Evolutionary conservation across 768 basidiomycete genomes (phyloP), one percentile per base, ranked within the genome.

Genomic region (Tricholoma matsutake): DNA sequence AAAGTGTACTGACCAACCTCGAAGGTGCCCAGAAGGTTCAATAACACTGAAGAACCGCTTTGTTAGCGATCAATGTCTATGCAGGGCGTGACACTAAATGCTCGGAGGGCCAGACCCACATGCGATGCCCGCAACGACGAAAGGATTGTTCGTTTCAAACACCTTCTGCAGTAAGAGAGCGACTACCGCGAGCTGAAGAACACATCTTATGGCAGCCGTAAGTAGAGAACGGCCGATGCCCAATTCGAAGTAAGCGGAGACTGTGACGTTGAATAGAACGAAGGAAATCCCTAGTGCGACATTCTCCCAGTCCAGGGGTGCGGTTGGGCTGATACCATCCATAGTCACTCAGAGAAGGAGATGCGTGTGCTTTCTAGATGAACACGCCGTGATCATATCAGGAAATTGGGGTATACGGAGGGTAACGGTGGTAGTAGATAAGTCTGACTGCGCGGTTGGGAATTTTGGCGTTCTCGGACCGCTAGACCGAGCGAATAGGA

Each of bases 271-370:
- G 69, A 94, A 83, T 39, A 86, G 68, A 68, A 96, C 84, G 72
- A 96, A 95, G 2, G 81, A 73, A 67, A 94, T 81, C 0, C 85
- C 91, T 59, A 94, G 79, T 29, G 77, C 83, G 57, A 96, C 90
- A 68, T 94, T 92, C n/a, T 72, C 61, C 89, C 89, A 94, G 35
- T 75, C 77, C 51, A 94, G 73, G 2, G 71, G 53, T 34, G 67
- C 64, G 34, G 68, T 72, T 25, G 65, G 56, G 32, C 57, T 18
- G n/a, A 14, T 14, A 53, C 7, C 31, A 18, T 32, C 31, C n/a
- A 14, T 18, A 29, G 18, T 53, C 5, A 13, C 29, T 52, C 16
- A 52, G 51, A 52, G 22, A 47, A 20, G 20, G n/a, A n/a, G 9
- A 20, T 9, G 9, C 22, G 22, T 25, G 22, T 25, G 22, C 22